Base-by-base conservation (phyloP, 345 rosid genomes). In the Gossypium thurberi region DNA sequence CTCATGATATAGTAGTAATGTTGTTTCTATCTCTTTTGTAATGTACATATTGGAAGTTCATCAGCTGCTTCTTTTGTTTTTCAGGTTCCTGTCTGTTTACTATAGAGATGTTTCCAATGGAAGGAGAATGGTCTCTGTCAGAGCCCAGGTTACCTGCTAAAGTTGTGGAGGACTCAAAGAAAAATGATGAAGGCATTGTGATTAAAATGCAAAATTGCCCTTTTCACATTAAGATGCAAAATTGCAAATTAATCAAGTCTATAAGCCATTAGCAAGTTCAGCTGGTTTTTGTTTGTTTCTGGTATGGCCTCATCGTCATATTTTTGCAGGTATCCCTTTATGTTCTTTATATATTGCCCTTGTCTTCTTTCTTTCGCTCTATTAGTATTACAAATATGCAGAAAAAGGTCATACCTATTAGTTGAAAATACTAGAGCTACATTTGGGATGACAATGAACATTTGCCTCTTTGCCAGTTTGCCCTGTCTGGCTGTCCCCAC, bases 131-230 rank as follows among this genome's bases (percentile, higher is more conserved):
- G 82, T 82, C 48, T 82, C 92, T 43, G 85, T 90, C 28, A 88
- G 90, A 81, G 95, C 98, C 46, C 98, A 94, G 85, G 94, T 94
- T 59, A 89, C 94, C 99, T 44, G 92, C 81, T 50, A 89, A 86
- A 83, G 98, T 89, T 61, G 83, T 18, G 69, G 90, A 92, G 76
- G 89, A 47, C 50, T 89, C 97, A 20, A 94, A 88, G 93, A 94
- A 94, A 75, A 37, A 65, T 50, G 98, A 92, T 43, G 97, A 94
- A 81, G 98, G 98, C 40, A 82, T 94, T 23, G 77, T 86, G 2
- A 96, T 90, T 60, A 92, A 94, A 89, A 26, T 26, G 28, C 28
- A 26, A 26, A 26, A 3, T 26, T 26, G 28, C 28, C 28, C 28
- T 26, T 26, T 26, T 26, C 28, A 26, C 28, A 26, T 26, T 26